Base-by-base conservation (phyloP, 129 eudicot species). In the Pseudognaphalium luteoalbum region DNA sequence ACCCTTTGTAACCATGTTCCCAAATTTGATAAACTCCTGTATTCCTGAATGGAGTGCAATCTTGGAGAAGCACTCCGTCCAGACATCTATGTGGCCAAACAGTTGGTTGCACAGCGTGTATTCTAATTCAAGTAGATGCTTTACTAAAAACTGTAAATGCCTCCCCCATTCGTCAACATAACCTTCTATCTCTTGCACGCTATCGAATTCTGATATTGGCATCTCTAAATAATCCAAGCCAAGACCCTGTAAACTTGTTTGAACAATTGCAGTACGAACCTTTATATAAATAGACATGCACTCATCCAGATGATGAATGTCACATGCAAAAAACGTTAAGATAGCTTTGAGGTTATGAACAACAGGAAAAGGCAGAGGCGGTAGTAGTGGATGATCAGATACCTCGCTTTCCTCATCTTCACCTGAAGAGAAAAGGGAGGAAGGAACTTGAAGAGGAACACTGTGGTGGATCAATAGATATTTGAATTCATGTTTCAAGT, bases 111-210 rank as follows among this genome's bases (percentile, higher is more conserved):
- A 90, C 15, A 88, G 86, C 28, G 67, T 71, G 78, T 80, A 78
- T 83, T 95, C 99, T 2, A 56, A 71, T 60, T 80, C 86, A 3
- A 89, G 81, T 56, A 93, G 19, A 80, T 89, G 72, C 77, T 85
- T 91, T 57, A 91, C 82, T 28, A 75, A 72, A 78, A 86, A 91
- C 84, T 86, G 92, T 82, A 95, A 80, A 83, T 95, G 90, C 74
- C 70, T 78, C 33, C 81, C 82, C 99, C 99, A 95, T 60, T 81
- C 76, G 54, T 86, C 89, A 51, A 91, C 72, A 81, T 82, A 73
- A 50, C 75, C 83, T 70, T 89, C 96, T 12, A 87, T 52, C 16
- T 72, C 82, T 76, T 85, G 88, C 30, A 84, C 78, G 20, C 96
- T 87, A 44, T 83, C 90, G 28, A 68, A 63, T 84, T 88, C 96